Base-by-base conservation (phyloP, 345 rosid genomes). In the Euclidium syriacum region DNA sequence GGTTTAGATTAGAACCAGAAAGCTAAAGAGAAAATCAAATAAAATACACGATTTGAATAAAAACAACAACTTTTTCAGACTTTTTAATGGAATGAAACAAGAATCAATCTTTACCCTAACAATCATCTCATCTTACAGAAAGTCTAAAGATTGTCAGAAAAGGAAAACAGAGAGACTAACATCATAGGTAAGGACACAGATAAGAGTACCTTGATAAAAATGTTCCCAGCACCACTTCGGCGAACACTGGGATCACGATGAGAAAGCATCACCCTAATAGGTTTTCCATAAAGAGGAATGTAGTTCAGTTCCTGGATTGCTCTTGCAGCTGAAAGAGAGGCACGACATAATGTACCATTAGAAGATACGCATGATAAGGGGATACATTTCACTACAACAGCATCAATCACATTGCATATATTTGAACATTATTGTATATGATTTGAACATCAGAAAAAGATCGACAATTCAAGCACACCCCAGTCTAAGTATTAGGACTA, bases 211-310 rank as follows among this genome's bases (percentile, higher is more conserved):
- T 92, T 89, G 54, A 92, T 92, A 52, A 85, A 92, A 7, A 92
- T 92, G 73, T 92, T 92, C 10, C 98, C 97, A 26, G 95, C 57
- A 9, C 98, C 98, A 74, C 97, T 89, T 73, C 80, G 81, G 56
- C 87, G 89, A 70, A 80, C 50, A 60, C 83, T 84, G 3, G 90
- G 86, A 61, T 85, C 91, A 48, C 91, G 88, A 49, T 86, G 91
- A 39, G 96, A 91, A 58, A 81, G 83, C 96, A 88, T 81, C 20
- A 92, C 71, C 77, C 98, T 82, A 23, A 92, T 81, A 9, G 89
- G 80, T 40, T 77, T 85, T 10, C 89, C 96, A 78, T 83, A 82
- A 22, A 92, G 67, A 42, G 86, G 83, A 46, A 89, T 70, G 68
- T 83, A 92, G 69, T 92, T 92, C 75, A 92, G 80, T 73, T 78